Evolutionary conservation across 148 eudicot species (phyloP).

Genomic region (Vaccinium myrtillus): DNA sequence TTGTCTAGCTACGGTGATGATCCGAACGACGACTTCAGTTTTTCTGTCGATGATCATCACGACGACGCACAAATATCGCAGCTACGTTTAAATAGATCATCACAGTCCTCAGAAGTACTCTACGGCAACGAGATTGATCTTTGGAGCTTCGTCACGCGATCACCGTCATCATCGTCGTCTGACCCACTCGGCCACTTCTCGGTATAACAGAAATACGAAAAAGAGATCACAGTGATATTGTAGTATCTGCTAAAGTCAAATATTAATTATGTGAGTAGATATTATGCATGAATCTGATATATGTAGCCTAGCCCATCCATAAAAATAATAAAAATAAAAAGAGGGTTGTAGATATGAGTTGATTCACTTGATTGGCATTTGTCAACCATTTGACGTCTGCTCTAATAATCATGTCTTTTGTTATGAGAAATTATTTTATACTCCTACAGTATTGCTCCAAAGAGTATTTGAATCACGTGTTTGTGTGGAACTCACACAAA

Average conservation of each 20-base stretch:
- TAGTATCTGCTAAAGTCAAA: conserved; percentile 15
- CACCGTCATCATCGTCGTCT: conserved; percentile 32
- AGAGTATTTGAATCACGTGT: no score
- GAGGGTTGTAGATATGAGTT: neutral
- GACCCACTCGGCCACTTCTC: conserved; percentile 39
- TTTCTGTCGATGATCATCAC: conserved; percentile 15
- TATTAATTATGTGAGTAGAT: conserved; percentile 5
- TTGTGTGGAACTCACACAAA: no score
- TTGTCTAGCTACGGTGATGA: conserved; percentile 17
- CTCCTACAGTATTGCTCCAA: no score
- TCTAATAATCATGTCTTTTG: conserved; percentile 3
- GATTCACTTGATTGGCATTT: neutral
- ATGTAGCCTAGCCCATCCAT: neutral
- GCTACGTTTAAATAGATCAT: neutral
- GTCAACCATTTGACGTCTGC: conserved; percentile 13
- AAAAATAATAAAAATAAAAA: no score
- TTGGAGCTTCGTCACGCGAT: conserved; percentile 30
- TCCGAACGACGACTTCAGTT: conserved; percentile 21
- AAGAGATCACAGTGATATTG: neutral
- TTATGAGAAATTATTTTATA: neutral
- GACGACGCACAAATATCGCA: conserved; percentile 10
- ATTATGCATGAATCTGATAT: neutral
- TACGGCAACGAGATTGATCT: conserved; percentile 22
- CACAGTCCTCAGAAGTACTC: neutral
- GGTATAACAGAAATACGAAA: conserved; percentile 16